These are phyloP conservation scores for Carex littledalei DNA, from an alignment of 176 grass and related monocot genomes.

Conservation along the genomic window DNA sequence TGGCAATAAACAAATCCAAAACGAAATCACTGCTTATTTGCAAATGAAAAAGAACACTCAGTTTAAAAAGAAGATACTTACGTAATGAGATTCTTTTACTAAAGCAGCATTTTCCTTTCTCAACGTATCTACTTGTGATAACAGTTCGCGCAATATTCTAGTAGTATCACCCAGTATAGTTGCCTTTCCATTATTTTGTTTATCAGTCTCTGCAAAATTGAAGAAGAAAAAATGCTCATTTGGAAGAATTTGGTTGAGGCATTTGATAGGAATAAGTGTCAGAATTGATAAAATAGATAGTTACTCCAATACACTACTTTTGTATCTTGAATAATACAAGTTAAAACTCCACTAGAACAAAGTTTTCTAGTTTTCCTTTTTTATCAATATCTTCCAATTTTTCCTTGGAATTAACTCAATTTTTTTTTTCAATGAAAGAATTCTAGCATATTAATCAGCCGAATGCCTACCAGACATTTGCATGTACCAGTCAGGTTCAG, in stretches of 20 bases:
- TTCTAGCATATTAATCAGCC: not conserved
- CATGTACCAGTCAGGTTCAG: not conserved
- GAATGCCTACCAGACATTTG: not conserved
- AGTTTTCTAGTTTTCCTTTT: not conserved
- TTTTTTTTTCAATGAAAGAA: not conserved
- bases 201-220: constrained; percentile 55
- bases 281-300: not conserved
- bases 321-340: not conserved
- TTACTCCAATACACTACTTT: not conserved
- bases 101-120: constrained; percentile 55
- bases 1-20: not conserved
- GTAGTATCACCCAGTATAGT: constrained; percentile 65
- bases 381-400: not conserved
- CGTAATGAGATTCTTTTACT: constrained; percentile 79
- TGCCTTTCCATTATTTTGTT: constrained; percentile 73
- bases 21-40: not conserved
- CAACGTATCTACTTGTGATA: constrained; percentile 56
- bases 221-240: not conserved
- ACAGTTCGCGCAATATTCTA: constrained; percentile 52
- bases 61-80: constrained; percentile 30
- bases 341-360: not conserved
- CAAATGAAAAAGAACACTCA: not conserved
- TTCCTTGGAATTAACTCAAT: not conserved
- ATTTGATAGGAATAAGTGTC: not conserved
- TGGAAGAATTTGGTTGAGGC: not conserved